Base-by-base conservation (phyloP, 2,329 filamentous ascomycete genomes). In the Gremmenia infestans region DNA sequence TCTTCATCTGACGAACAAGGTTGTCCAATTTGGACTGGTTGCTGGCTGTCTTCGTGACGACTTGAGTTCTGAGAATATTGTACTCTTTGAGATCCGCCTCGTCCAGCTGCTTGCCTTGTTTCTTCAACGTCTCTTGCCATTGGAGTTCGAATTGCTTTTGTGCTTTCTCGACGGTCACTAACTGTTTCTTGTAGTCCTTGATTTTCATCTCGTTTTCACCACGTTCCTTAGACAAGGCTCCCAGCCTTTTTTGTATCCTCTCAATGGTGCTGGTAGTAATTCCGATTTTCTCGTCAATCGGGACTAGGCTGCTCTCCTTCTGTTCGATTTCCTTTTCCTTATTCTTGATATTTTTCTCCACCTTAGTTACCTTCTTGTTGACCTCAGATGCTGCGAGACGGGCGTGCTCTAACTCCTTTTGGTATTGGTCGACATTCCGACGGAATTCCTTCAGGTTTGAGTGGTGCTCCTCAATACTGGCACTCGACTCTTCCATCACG, bases 371-470 rank as follows among this genome's bases (percentile, higher is more conserved):
- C 56, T 92, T 87, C 60, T 87, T 86, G 39, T 82, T 83, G 32
- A 89, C 86, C 56, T 87, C 82, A 3, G 86, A 81, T 66, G 97
- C 91, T n/a, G 93, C 88, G 64, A 85, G 87, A 63, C 89, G 88
- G 15, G 93, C 91, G 28, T 86, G 82, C 52, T 96, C 90, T 4
- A 97, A 82, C 56, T 82, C 84, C 61, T 81, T 82, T 66, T 96
- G 88, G 63, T 89, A 96, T 54, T 89, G 85, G 67, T 95, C 89
- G 19, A 97, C 87, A 37, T 90, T 91, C 48, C 94, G 89, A 52
- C 89, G 86, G 69, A 91, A 89, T 71, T 97, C 93, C 71, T 96
- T 96, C 19, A 99, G 78, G 65, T 97, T 92, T 68, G 96, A 91
- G 67, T 97, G 92, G 66, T 97, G 91, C 65, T 89, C 91, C 66